A percentile compares a stretch with the other conserved stretches of the same genome.
These are phyloP conservation scores for Nitzschia sp. DNA, from an alignment of 108 stramenopile species.

Conservation along the genomic window DNA sequence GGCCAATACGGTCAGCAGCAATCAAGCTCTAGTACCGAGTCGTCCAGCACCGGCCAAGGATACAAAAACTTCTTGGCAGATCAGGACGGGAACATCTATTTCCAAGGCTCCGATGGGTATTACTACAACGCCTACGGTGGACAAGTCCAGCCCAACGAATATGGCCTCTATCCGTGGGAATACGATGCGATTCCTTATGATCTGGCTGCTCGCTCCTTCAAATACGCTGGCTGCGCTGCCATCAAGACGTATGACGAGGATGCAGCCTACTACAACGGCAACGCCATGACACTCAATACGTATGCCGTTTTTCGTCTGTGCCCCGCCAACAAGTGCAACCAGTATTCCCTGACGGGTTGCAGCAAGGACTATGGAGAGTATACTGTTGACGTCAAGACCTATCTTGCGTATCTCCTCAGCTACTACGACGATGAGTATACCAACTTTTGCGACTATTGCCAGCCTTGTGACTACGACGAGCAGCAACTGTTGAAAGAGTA, in stretches of 20 bases:
- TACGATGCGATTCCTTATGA: slow-evolving; percentile 43
- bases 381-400: slow-evolving; percentile 70
- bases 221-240: slow-evolving; percentile 79
- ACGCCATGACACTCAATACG: slow-evolving; percentile 15
- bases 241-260: slow-evolving; percentile 63
- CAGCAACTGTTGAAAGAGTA: slow-evolving; percentile 3
- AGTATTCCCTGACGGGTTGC: slow-evolving; percentile 54
- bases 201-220: slow-evolving; percentile 66
- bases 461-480: slow-evolving; percentile 43
- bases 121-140: background rate
- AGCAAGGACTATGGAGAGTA: slow-evolving; percentile 83
- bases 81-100: slow-evolving; percentile 5
- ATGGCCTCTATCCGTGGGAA: background rate
- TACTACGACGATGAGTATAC: slow-evolving; percentile 57
- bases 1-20: slow-evolving; percentile 6
- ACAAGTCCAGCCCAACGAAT: background rate
- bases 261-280: slow-evolving; percentile 21
- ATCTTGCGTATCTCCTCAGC: slow-evolving; percentile 54
- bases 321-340: slow-evolving; percentile 58
- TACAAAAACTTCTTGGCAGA: background rate
- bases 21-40: background rate
- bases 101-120: background rate
- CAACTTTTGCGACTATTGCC: slow-evolving; percentile 73
- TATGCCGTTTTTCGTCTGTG: slow-evolving; percentile 81
- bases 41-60: too few species aligned